phyloP scores from a whole-genome alignment of 768 basidiomycete genomes.

The Tricholoma flavovirens region DNA sequence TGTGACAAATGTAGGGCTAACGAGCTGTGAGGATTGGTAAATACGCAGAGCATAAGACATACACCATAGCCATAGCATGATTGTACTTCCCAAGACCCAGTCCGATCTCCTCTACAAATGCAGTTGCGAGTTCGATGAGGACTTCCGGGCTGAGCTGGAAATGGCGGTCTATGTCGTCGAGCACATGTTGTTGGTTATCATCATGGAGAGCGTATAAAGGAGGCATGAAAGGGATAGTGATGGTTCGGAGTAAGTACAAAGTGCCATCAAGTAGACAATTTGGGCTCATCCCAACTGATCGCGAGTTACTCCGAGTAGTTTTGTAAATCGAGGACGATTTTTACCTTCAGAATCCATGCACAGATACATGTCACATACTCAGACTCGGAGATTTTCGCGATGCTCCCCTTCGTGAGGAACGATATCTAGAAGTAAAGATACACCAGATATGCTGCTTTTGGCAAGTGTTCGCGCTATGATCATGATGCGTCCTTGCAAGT shows the following conservation, averaged over 20 bases:
- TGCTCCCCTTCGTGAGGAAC: background rate
- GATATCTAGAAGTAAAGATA: background rate
- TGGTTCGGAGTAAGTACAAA: background rate
- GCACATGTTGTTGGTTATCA: conserved; percentile 39
- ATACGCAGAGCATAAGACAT: conserved; percentile 17
- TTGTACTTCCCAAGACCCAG: conserved; percentile 69
- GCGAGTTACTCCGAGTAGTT: background rate
- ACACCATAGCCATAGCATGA: conserved; percentile 92
- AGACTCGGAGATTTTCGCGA: background rate
- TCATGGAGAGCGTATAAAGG: conserved; percentile 38
- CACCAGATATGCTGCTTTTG: too few relatives aligned
- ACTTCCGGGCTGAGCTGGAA: conserved; percentile 60
- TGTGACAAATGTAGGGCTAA: conserved; percentile 91
- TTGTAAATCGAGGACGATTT: background rate
- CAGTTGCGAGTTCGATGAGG: conserved; percentile 65
- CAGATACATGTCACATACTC: too few relatives aligned
- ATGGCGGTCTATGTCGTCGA: conserved; percentile 64
- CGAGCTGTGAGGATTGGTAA: conserved; percentile 9
- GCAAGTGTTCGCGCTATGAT: too few relatives aligned
- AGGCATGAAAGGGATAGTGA: conserved; percentile 29
- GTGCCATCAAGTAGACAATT: background rate
- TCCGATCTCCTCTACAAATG: conserved; percentile 78
- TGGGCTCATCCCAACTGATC: background rate
- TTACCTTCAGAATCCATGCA: background rate
- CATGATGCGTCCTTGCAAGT: background rate